phyloP scores from a whole-genome alignment of 108 stramenopile genomes.

The Skeletonema costatum region DNA sequence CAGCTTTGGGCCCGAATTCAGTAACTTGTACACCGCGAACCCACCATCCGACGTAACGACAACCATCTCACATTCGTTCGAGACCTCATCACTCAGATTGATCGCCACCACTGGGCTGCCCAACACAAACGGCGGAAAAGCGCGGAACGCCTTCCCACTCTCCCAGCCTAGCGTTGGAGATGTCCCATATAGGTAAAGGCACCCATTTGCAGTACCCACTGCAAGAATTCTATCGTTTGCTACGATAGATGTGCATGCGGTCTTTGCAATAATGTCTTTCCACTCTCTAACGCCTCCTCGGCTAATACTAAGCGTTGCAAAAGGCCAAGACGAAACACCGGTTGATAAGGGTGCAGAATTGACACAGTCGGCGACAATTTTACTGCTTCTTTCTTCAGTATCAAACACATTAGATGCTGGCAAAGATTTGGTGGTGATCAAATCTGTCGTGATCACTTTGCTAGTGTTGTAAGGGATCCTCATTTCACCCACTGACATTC shows the following conservation, averaged over 20 bases:
- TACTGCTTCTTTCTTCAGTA: slow-evolving; percentile 3
- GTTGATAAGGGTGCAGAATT: slow-evolving; percentile 50
- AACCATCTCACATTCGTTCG: slow-evolving; percentile 45
- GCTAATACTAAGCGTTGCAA: slow-evolving; percentile 66
- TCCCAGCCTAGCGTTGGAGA: slow-evolving; percentile 77
- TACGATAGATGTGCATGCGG: slow-evolving; percentile 65
- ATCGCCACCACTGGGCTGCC: slow-evolving; percentile 66
- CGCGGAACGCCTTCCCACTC: slow-evolving; percentile 67
- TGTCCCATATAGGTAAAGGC: slow-evolving; percentile 76
- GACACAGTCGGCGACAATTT: slow-evolving; percentile 68
- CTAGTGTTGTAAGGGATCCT: slow-evolving; percentile 65
- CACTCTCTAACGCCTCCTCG: slow-evolving; percentile 51
- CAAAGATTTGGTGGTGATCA: slow-evolving; percentile 15
- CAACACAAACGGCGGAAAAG: slow-evolving; percentile 75
- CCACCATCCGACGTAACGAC: slow-evolving; percentile 73
- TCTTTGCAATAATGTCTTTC: slow-evolving; percentile 74
- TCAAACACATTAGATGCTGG: slow-evolving; percentile 12
- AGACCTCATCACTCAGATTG: background rate
- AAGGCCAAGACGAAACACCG: slow-evolving; percentile 57
- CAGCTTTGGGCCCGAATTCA: slow-evolving; percentile 40
- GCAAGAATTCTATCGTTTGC: slow-evolving; percentile 59
- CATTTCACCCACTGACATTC: background rate
- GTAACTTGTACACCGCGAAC: slow-evolving; percentile 65
- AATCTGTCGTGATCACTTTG: slow-evolving; percentile 64
- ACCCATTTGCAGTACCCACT: slow-evolving; percentile 78